Evolutionary conservation across 495 filamentous ascomycete genomes (phyloP).

Genomic region (Sordaria brevicollis): DNA sequence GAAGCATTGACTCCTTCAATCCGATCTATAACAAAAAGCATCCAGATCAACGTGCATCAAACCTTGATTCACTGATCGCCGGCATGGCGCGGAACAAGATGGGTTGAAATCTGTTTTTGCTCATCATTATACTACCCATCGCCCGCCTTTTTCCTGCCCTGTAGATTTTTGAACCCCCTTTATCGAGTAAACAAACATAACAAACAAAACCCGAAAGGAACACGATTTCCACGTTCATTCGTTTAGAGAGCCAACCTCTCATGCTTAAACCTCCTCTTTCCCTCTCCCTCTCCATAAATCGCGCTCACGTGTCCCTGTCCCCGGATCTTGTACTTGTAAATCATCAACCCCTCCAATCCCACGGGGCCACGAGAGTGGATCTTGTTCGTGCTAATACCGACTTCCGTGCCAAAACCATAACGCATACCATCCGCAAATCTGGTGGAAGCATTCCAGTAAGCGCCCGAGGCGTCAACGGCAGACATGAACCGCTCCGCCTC

Average conservation of each 20-base stretch:
- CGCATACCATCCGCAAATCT: constrained; percentile 94
- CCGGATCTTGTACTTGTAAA: constrained; percentile 86
- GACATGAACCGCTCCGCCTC: constrained; percentile 71
- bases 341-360: constrained; percentile 86
- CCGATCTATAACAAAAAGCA: too few species aligned
- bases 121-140: background rate
- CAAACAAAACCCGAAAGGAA: background rate
- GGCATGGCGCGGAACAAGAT: background rate
- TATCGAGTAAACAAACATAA: background rate
- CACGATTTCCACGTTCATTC: background rate
- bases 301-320: constrained; percentile 69
- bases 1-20: too few species aligned
- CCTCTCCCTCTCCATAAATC: constrained; percentile 60
- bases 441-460: constrained; percentile 95
- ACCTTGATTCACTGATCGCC: too few species aligned
- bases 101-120: background rate
- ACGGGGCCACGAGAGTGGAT: constrained; percentile 92
- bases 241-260: constrained; percentile 38
- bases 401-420: constrained; percentile 95
- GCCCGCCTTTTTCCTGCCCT: background rate
- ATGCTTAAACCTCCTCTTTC: constrained; percentile 62
- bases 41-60: too few species aligned
- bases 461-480: constrained; percentile 77
- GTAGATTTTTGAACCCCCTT: background rate
- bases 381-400: constrained; percentile 97